Percentiles rank a stretch among this genome's conserved stretches.
Evolutionary conservation across 441 rosid genomes (phyloP).

Genomic region (Pelargonium cotyledonis): DNA sequence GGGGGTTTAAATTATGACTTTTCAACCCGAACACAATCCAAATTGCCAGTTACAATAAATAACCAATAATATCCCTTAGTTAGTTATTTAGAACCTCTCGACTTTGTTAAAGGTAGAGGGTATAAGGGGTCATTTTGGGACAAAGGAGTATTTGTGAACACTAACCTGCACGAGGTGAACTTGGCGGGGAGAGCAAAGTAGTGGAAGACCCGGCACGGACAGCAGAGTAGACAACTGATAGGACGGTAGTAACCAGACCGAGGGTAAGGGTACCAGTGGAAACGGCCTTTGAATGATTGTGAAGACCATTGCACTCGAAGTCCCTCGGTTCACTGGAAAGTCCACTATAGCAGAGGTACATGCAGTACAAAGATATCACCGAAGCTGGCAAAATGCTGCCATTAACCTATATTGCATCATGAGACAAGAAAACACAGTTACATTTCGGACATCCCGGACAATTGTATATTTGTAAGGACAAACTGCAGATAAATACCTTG

Average conservation of each 20-base stretch:
- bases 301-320: constrained; percentile 87
- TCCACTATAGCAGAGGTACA: constrained; percentile 91
- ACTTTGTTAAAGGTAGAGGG: too few relatives aligned
- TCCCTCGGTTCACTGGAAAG: constrained; percentile 91
- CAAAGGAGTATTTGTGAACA: neutral
- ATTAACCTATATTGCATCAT: constrained; percentile 46
- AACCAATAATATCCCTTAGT: too few relatives aligned
- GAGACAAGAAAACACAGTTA: constrained; percentile 11
- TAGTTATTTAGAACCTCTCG: too few relatives aligned
- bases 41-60: too few relatives aligned
- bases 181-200: constrained; percentile 78
- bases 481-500: too few relatives aligned
- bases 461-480: neutral
- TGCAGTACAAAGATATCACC: constrained; percentile 82
- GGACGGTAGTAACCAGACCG: constrained; percentile 91
- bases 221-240: constrained; percentile 86
- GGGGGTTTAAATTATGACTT: too few relatives aligned
- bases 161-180: constrained; percentile 78
- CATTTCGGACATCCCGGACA: neutral
- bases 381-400: constrained; percentile 99
- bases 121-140: too few relatives aligned
- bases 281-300: constrained; percentile 61
- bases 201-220: constrained; percentile 93
- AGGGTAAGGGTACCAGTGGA: constrained; percentile 70
- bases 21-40: too few relatives aligned